Conservation (phyloP, 148 eudicot species). For the Camellia granthamiana region DNA sequence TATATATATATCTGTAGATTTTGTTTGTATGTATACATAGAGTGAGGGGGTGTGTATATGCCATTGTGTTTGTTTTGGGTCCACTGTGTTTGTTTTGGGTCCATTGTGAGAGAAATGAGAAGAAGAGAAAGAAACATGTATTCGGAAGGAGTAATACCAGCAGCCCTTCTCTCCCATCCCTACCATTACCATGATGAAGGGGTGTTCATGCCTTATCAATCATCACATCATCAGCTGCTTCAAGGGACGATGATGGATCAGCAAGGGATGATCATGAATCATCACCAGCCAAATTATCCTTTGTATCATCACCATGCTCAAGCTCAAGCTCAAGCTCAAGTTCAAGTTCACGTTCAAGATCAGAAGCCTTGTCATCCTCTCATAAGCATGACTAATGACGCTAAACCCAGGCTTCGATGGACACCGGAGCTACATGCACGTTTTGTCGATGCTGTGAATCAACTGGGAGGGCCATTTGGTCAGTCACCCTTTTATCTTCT, state of each 20-base stretch:
- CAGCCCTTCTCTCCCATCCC: not conserved
- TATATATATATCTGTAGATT: not conserved
- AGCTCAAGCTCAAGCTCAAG: not conserved
- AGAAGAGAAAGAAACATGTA: not conserved
- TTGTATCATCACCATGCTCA: not conserved
- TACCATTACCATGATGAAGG: not conserved
- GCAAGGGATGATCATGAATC: too few species aligned
- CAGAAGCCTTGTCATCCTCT: not conserved
- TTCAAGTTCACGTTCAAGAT: too few species aligned
- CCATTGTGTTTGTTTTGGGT: not conserved
- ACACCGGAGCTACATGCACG: not conserved
- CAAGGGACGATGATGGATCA: not conserved
- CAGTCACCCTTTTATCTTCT: not conserved
- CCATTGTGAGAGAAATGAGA: not conserved
- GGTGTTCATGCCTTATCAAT: too few species aligned
- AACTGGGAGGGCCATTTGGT: not conserved
- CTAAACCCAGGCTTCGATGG: conserved; percentile 2
- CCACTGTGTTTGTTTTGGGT: too few species aligned
- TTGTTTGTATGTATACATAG: not conserved
- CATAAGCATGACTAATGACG: not conserved
- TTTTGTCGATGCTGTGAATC: not conserved
- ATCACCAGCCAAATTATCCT: not conserved
- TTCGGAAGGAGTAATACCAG: not conserved
- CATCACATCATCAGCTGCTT: not conserved
- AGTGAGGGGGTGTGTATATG: not conserved